Conservation (phyloP, 768 basidiomycete species). For the Termitomyces heimii region DNA sequence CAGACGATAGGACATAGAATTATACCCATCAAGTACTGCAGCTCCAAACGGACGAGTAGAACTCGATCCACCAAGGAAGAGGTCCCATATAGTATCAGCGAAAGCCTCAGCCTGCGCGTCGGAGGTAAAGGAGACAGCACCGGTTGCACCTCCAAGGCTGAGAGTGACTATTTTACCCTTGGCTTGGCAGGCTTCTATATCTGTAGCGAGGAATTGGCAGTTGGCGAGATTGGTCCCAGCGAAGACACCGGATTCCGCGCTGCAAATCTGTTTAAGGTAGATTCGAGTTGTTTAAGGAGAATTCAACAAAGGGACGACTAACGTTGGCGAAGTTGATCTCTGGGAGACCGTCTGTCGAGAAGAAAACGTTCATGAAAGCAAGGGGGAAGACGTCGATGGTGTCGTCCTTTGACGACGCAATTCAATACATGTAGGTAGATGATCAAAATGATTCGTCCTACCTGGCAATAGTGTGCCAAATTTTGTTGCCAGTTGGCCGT, state of each 20-base stretch:
- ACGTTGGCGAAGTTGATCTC: constrained; percentile 60
- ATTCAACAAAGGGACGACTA: neutral
- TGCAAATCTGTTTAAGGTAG: constrained; percentile 41
- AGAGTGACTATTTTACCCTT: constrained; percentile 45
- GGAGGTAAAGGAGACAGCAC: constrained; percentile 43
- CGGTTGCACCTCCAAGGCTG: constrained; percentile 49
- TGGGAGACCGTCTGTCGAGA: constrained; percentile 50
- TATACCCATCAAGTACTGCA: constrained; percentile 60
- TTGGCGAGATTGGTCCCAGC: constrained; percentile 51
- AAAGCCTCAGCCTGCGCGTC: constrained; percentile 47
- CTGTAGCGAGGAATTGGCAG: constrained; percentile 49
- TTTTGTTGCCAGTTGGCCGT: constrained; percentile 53
- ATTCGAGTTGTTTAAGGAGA: neutral
- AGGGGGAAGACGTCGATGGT: constrained; percentile 54
- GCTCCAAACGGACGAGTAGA: constrained; percentile 58
- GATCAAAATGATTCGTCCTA: neutral
- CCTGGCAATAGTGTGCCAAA: constrained; percentile 56
- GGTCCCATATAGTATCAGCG: constrained; percentile 58
- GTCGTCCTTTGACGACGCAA: constrained; percentile 38
- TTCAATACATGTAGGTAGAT: neutral
- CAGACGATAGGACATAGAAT: neutral
- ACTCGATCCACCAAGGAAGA: constrained; percentile 60
- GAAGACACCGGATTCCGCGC: constrained; percentile 37
- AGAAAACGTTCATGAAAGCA: constrained; percentile 59
- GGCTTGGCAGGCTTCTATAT: constrained; percentile 55